Conservation (phyloP, 2,329 filamentous ascomycete genomes). For the Aureobasidium musti region DNA sequence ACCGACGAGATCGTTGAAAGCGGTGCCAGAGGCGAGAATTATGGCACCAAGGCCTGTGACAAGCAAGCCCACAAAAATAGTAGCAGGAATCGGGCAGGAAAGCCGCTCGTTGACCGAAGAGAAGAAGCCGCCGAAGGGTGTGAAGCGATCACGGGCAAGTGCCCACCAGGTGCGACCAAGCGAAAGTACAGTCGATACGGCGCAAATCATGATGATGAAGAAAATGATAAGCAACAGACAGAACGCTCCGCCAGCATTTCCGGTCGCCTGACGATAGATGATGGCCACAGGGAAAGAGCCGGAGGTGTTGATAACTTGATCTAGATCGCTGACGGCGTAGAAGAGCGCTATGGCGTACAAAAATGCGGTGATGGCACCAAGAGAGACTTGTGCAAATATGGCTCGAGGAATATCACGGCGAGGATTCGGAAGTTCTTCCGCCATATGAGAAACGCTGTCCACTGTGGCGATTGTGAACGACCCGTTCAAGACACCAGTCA, state of each 20-base stretch:
- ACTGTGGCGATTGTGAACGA: conserved; percentile 44
- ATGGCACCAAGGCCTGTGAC: conserved; percentile 49
- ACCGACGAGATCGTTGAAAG: conserved; percentile 43
- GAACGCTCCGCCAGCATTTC: conserved; percentile 54
- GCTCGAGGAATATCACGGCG: conserved; percentile 53
- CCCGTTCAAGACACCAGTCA: conserved; percentile 44
- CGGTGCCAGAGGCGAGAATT: conserved; percentile 39
- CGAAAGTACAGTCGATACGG: conserved; percentile 56
- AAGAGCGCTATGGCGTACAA: conserved; percentile 55
- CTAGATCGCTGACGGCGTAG: conserved; percentile 53
- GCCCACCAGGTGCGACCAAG: conserved; percentile 53
- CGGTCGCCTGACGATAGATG: conserved; percentile 54
- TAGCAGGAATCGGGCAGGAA: conserved; percentile 62
- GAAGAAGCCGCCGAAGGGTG: conserved; percentile 58
- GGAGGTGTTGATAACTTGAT: conserved; percentile 44
- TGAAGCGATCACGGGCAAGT: conserved; percentile 61
- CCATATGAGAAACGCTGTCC: conserved; percentile 42
- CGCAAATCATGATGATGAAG: conserved; percentile 54
- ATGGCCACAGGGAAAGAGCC: conserved; percentile 51
- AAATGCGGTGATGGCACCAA: conserved; percentile 52
- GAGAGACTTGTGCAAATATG: conserved; percentile 51
- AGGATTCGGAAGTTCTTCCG: conserved; percentile 43
- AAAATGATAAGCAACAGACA: conserved; percentile 61
- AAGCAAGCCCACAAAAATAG: conserved; percentile 56
- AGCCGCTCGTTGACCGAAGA: conserved; percentile 56